Base-by-base conservation (phyloP, 352 stramenopile species). In the Phytophthora macrochlamydospora region DNA sequence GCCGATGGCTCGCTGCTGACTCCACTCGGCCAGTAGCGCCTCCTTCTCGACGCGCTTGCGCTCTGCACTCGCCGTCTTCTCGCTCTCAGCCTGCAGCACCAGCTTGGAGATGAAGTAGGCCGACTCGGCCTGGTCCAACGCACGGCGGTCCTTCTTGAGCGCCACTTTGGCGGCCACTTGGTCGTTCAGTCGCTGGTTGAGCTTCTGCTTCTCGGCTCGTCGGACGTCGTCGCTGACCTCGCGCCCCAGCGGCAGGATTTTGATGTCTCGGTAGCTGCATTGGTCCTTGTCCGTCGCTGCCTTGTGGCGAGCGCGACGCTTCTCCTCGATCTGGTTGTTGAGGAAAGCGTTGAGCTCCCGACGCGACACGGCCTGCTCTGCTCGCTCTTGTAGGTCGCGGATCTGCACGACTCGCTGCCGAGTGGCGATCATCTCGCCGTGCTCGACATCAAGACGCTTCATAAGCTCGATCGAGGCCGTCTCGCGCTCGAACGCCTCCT, bases 61-160 rank as follows among this genome's bases (percentile, higher is more conserved):
- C 54, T 79, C 68, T 14, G 42, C 53, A 4, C 57, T 29, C 32
- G 75, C 63, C 3, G 72, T 43, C 0, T 61, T 59, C 35, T 90
- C 79, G 4, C 54, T 66, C 11, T 70, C 68, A 3, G 65, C 67
- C 44, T 87, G 76, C 46, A 67, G 49, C 28, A 72, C 60, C 18
- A 91, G 66, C 55, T 89, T 76, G 8, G 61, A 57, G 59, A 88
- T 71, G 50, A 85, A 87, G 54, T 81, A 88, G 30, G 76, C 78
- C 32, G 74, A 75, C 32, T 90, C 81, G n/a, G 78, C 76, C 31
- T 85, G 78, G 42, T 91, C 82, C 18, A 91, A 48, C 5, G 59
- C 60, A 13, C 65, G 65, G 8, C 54, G 59, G 40, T 89, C 70
- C 56, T 73, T 69, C 18, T 65, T 63, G 2, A 87, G 69, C 44